Percentiles rank a stretch among this genome's conserved stretches.
Conservation (phyloP, 2,329 filamentous ascomycete species). For the Colletotrichum sp. region DNA sequence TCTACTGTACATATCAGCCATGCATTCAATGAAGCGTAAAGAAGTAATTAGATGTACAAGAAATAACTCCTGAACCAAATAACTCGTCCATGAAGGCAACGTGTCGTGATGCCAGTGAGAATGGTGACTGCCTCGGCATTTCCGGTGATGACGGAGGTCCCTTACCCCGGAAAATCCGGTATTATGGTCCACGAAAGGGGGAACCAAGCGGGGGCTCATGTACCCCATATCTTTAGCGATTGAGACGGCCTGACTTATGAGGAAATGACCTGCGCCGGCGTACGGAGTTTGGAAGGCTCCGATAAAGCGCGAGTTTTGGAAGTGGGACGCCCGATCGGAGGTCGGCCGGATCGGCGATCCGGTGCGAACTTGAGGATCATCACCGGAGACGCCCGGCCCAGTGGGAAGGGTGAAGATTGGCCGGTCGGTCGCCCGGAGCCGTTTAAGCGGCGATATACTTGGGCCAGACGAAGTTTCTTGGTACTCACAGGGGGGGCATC, state of each 20-base stretch:
- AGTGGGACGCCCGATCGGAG: background rate
- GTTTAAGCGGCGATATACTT: background rate
- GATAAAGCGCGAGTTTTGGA: background rate
- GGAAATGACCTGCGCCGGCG: background rate
- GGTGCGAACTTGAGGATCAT: background rate
- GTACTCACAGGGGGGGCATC: background rate
- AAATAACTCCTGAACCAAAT: background rate
- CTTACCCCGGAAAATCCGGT: background rate
- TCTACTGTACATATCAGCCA: background rate
- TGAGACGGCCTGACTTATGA: background rate
- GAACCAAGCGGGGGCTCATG: background rate
- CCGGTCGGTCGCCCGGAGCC: background rate
- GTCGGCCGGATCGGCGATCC: background rate
- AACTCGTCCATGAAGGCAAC: background rate
- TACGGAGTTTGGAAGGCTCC: background rate
- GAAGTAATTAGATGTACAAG: background rate
- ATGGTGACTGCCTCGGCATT: background rate
- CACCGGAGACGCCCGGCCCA: background rate
- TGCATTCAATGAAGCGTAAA: background rate
- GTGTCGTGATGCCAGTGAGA: fast-evolving
- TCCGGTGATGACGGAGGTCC: background rate
- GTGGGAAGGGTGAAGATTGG: fast-evolving
- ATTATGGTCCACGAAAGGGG: background rate
- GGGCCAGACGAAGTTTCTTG: background rate
- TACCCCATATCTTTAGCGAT: background rate